phyloP scores from a whole-genome alignment of 2,329 filamentous ascomycete species.

The Colletotrichum salicis region DNA sequence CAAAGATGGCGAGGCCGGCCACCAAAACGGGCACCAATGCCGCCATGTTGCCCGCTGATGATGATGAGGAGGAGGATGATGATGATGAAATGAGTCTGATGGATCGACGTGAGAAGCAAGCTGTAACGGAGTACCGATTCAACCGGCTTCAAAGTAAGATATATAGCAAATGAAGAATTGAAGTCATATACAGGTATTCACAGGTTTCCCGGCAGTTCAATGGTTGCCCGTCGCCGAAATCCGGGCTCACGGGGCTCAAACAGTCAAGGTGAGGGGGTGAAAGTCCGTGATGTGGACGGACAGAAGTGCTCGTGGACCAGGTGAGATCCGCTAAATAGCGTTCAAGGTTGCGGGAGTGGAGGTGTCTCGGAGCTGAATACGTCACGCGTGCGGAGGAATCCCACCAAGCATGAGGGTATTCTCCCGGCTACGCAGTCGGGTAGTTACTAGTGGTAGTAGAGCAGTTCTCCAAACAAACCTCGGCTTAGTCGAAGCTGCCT shows the following conservation, averaged over 20 bases:
- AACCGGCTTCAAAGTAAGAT: background rate
- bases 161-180: background rate
- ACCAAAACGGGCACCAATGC: slow-evolving; percentile 19
- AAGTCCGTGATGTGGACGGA: background rate
- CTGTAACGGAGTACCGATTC: background rate
- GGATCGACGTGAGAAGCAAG: no score
- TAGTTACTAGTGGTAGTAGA: no score
- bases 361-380: background rate
- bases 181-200: background rate
- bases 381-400: slow-evolving; percentile 21
- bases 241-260: background rate
- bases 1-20: slow-evolving; percentile 23
- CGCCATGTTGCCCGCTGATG: slow-evolving; percentile 6
- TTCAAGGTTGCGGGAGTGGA: slow-evolving; percentile 3
- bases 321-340: slow-evolving; percentile 17
- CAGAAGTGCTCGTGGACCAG: background rate
- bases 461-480: no score
- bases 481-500: no score
- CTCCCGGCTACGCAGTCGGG: no score
- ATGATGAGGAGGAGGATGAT: no score
- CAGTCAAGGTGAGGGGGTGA: background rate
- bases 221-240: background rate
- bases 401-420: background rate
- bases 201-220: background rate
- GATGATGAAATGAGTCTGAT: no score